These are phyloP conservation scores for Biscogniauxia sp. DNA, from an alignment of 2,329 filamentous ascomycete genomes.

Conservation along the genomic window DNA sequence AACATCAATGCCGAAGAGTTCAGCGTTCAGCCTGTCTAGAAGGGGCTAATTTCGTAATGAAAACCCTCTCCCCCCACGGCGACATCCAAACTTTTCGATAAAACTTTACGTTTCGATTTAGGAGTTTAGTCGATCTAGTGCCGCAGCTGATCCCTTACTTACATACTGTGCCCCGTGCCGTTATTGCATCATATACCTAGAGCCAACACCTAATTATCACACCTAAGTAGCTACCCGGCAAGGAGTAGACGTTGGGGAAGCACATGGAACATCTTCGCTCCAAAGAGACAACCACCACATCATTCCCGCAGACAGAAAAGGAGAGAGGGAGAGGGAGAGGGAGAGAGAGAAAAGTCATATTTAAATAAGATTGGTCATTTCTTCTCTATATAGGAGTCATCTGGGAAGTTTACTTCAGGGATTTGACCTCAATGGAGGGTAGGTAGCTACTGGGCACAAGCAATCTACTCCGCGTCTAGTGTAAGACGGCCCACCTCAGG, in stretches of 20 bases:
- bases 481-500: background rate
- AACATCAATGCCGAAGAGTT: background rate
- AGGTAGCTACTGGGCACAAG: background rate
- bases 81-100: conserved; percentile 9
- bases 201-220: background rate
- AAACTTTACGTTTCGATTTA: conserved; percentile 11
- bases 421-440: background rate
- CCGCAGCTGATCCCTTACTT: background rate
- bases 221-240: background rate
- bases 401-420: background rate
- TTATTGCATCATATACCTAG: conserved; percentile 1
- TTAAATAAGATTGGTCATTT: background rate
- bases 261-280: background rate
- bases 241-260: background rate
- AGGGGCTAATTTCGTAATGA: conserved; percentile 18
- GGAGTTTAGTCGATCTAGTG: background rate
- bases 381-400: background rate
- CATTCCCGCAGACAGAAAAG: background rate
- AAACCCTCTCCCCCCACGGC: conserved; percentile 7
- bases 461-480: background rate
- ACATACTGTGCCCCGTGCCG: background rate
- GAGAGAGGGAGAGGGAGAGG: too few species aligned
- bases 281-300: background rate
- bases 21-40: background rate
- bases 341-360: too few species aligned